A percentile compares a stretch with the other conserved stretches of the same genome.
Evolutionary conservation across 306 rosid genomes (phyloP).

Genomic region (Hippophae gyantsensis): DNA sequence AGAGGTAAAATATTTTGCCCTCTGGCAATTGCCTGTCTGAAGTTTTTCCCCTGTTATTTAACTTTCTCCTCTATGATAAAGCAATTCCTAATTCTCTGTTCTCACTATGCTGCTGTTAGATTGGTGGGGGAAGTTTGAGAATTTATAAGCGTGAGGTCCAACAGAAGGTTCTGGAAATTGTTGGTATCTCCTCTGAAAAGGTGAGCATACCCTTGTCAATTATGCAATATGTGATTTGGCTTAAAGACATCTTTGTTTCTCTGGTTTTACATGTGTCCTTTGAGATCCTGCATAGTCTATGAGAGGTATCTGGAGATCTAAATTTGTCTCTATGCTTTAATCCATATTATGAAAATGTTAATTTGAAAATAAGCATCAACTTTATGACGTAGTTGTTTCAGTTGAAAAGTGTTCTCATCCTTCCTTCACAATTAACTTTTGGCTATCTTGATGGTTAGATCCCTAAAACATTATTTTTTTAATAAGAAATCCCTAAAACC

Average conservation of each 20-base stretch:
- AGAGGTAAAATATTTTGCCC: constrained; percentile 44
- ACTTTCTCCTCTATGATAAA: constrained; percentile 6
- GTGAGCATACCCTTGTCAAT: constrained; percentile 25
- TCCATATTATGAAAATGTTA: no score
- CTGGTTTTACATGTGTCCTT: constrained; percentile 7
- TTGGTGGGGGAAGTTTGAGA: constrained; percentile 98
- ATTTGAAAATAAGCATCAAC: no score
- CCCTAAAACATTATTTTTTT: no score
- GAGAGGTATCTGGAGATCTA: neutral
- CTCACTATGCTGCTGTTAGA: constrained; percentile 32
- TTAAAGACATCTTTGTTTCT: neutral
- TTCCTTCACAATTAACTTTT: no score
- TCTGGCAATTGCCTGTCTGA: constrained; percentile 16
- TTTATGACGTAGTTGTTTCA: no score
- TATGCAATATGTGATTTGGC: neutral
- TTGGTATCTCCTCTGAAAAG: constrained; percentile 89
- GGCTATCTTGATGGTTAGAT: no score
- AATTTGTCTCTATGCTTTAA: no score
- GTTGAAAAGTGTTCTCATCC: no score
- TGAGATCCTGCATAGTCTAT: neutral
- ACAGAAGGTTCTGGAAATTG: constrained; percentile 74
- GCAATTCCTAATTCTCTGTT: constrained; percentile 10
- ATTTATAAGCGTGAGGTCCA: constrained; percentile 78
- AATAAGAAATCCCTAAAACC: no score
- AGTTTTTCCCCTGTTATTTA: neutral